These are phyloP conservation scores for Ophiostoma ips DNA, from an alignment of 2,329 filamentous ascomycete genomes.

Conservation along the genomic window DNA sequence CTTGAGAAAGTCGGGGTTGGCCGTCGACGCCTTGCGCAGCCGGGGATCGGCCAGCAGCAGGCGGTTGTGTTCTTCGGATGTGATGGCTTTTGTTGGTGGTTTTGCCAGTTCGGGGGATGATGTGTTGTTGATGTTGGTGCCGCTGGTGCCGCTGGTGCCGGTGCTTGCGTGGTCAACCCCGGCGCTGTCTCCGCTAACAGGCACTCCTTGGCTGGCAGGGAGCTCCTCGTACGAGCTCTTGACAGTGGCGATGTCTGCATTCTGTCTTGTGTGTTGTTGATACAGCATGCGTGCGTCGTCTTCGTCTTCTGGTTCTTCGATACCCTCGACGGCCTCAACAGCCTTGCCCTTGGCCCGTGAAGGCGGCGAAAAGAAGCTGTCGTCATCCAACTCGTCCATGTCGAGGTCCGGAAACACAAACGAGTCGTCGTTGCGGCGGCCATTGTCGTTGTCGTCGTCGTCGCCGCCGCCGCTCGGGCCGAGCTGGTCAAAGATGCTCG, in stretches of 20 bases:
- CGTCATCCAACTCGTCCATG: background rate
- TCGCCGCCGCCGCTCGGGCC: too few species aligned
- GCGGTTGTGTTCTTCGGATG: constrained; percentile 87
- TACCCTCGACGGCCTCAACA: background rate
- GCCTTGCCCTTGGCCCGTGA: background rate
- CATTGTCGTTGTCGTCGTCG: too few species aligned
- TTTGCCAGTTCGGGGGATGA: background rate
- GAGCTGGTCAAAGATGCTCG: constrained; percentile 4
- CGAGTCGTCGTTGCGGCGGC: background rate
- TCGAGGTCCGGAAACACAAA: background rate
- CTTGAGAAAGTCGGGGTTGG: constrained; percentile 84
- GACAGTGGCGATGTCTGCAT: too few species aligned
- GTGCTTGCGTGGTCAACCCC: background rate
- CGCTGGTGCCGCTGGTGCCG: background rate
- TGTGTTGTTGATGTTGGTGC: background rate
- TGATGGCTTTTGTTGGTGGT: constrained; percentile 31
- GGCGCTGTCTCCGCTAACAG: background rate
- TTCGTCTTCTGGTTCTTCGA: background rate
- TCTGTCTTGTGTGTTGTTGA: background rate
- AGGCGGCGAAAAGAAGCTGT: background rate
- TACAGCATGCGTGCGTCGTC: background rate
- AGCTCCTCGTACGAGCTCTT: constrained; percentile 1
- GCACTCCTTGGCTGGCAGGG: background rate
- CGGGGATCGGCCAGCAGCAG: constrained; percentile 70
- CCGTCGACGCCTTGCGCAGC: constrained; percentile 76